phyloP scores from a whole-genome alignment of 2,329 filamentous ascomycete genomes.

The Zopfia rhizophila region DNA sequence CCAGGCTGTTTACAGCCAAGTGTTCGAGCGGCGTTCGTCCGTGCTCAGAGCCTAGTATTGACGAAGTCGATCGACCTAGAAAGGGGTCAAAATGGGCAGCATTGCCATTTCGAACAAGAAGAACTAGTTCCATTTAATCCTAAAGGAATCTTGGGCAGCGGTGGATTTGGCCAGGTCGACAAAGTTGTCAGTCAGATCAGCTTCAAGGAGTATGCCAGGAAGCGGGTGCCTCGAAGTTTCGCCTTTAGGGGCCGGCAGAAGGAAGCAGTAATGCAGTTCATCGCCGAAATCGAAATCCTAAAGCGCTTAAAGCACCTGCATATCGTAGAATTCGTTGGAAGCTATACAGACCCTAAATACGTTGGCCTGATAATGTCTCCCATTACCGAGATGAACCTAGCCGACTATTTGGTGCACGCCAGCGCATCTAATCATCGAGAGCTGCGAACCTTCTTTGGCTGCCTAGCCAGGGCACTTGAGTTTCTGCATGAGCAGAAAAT shows the following conservation, averaged over 20 bases:
- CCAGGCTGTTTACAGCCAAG: conserved; percentile 20
- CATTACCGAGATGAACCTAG: conserved; percentile 32
- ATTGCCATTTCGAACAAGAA: conserved; percentile 31
- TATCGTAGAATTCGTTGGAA: conserved; percentile 40
- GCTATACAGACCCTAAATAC: conserved; percentile 40
- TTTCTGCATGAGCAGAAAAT: conserved; percentile 37
- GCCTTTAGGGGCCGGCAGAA: conserved; percentile 16
- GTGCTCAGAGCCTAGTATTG: conserved; percentile 32
- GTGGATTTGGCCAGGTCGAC: conserved; percentile 38
- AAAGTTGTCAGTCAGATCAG: conserved; percentile 33
- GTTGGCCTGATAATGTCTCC: conserved; percentile 43
- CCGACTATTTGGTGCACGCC: conserved; percentile 22
- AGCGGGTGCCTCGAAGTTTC: conserved; percentile 31
- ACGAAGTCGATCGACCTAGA: conserved; percentile 41
- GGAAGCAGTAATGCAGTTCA: conserved; percentile 32
- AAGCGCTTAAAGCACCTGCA: conserved; percentile 42
- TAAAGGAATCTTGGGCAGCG: conserved; percentile 30
- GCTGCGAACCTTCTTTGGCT: conserved; percentile 38
- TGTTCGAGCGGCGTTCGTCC: conserved; percentile 24
- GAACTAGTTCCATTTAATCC: conserved; percentile 31
- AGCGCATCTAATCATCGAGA: conserved; percentile 4
- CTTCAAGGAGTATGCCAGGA: conserved; percentile 38
- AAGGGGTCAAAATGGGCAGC: conserved; percentile 33
- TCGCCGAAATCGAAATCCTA: conserved; percentile 37
- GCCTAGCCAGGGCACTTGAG: conserved; percentile 33